Conservation (phyloP, 2,329 filamentous ascomycete species). For the Pyrenochaeta sp. region DNA sequence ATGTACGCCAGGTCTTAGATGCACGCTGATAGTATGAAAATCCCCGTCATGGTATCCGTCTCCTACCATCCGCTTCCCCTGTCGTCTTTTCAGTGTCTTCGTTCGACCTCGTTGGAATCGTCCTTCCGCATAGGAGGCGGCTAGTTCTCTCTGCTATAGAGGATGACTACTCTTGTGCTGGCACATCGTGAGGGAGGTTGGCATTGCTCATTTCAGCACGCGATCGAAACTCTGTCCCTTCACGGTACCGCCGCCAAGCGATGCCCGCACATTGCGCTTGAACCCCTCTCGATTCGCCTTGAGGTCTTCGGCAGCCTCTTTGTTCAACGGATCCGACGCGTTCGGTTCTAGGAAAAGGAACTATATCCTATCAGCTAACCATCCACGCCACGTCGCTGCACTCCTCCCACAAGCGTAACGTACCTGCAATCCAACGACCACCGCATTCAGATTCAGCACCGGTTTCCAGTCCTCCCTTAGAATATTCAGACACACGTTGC, state of each 20-base stretch:
- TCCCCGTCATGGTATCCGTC: conserved; percentile 2
- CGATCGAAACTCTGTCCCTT: conserved; percentile 78
- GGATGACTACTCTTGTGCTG: not conserved
- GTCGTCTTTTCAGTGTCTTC: not conserved
- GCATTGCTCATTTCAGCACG: conserved; percentile 69
- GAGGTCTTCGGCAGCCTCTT: conserved; percentile 94
- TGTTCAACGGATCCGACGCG: conserved; percentile 95
- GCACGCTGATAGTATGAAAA: conserved; percentile 26
- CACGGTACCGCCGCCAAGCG: conserved; percentile 83
- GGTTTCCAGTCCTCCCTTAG: conserved; percentile 99
- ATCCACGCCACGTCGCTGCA: not conserved
- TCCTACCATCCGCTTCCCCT: not conserved
- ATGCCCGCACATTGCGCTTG: conserved; percentile 84
- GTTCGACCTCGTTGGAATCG: not conserved
- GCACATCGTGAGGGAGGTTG: not conserved
- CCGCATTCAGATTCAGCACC: conserved; percentile 93
- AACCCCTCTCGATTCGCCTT: conserved; percentile 86
- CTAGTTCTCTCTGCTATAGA: not conserved
- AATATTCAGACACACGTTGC: conserved; percentile 98
- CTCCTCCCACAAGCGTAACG: conserved; percentile 22
- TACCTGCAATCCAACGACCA: conserved; percentile 92
- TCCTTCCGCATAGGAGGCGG: not conserved
- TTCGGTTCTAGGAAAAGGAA: conserved; percentile 98
- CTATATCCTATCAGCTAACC: conserved; percentile 55
- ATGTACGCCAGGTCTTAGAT: conserved; percentile 34